Conservation (phyloP, 2,329 filamentous ascomycete species). For the Stromatinia cepivora region DNA sequence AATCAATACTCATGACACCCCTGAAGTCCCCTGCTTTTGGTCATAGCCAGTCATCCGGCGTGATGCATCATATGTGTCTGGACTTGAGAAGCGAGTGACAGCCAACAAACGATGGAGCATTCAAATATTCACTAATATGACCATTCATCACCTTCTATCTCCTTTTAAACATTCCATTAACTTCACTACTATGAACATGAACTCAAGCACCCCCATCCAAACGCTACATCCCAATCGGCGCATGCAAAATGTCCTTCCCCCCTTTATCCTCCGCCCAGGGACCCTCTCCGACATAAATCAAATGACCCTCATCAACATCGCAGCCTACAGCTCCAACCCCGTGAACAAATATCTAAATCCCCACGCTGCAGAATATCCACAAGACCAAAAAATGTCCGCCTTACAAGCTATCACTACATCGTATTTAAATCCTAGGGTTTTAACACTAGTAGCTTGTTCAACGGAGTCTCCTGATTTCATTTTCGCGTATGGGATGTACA, state of each 20-base stretch:
- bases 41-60: background rate
- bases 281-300: constrained; percentile 26
- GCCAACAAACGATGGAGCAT: too few species aligned
- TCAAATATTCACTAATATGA: background rate
- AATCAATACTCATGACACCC: background rate
- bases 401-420: constrained; percentile 23
- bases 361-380: constrained; percentile 22
- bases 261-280: constrained; percentile 27
- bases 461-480: constrained; percentile 19
- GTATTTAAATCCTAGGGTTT: constrained; percentile 14
- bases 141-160: too few species aligned
- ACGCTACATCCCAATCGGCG: too few species aligned
- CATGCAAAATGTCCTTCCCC: background rate
- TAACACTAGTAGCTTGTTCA: constrained; percentile 30
- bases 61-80: background rate
- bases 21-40: background rate
- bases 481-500: constrained; percentile 30
- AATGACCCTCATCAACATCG: constrained; percentile 20
- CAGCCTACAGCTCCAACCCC: constrained; percentile 27
- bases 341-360: constrained; percentile 29
- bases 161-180: background rate
- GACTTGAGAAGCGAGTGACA: background rate
- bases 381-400: constrained; percentile 22
- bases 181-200: background rate
- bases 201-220: background rate